phyloP scores from a whole-genome alignment of 352 stramenopile genomes.

The Phytophthora lateralis region DNA sequence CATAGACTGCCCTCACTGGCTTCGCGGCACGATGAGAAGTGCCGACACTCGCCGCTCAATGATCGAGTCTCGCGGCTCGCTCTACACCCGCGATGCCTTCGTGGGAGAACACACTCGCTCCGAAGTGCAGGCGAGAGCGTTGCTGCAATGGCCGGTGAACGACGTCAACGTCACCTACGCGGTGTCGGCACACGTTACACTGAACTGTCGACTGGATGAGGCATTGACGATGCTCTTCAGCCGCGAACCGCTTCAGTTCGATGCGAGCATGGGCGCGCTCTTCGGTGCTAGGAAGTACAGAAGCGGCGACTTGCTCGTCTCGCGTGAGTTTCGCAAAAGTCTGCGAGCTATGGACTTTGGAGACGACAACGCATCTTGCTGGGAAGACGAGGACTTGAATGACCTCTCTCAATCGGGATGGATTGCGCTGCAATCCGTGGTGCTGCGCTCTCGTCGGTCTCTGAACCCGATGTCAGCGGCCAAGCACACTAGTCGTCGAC shows the following conservation, averaged over 20 bases:
- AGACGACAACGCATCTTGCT: slow-evolving; percentile 19
- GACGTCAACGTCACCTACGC: slow-evolving; percentile 58
- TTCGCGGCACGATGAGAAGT: slow-evolving; percentile 6
- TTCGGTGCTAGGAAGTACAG: slow-evolving; percentile 62
- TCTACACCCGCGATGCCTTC: slow-evolving; percentile 24
- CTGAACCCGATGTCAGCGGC: slow-evolving; percentile 40
- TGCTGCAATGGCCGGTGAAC: slow-evolving; percentile 47
- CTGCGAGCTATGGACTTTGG: slow-evolving; percentile 25
- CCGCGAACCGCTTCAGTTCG: slow-evolving; percentile 54
- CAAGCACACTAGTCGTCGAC: slow-evolving; percentile 40
- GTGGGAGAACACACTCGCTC: slow-evolving; percentile 24
- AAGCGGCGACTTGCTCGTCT: slow-evolving; percentile 56
- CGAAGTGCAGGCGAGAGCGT: slow-evolving; percentile 21
- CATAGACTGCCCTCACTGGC: slow-evolving; percentile 20
- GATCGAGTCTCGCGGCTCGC: slow-evolving; percentile 30
- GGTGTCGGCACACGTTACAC: slow-evolving; percentile 54
- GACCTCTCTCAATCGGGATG: slow-evolving; percentile 38
- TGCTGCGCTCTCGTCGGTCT: slow-evolving; percentile 44
- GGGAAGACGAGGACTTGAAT: slow-evolving; percentile 37
- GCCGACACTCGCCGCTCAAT: slow-evolving; percentile 31
- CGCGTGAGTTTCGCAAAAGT: slow-evolving; percentile 39
- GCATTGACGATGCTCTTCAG: slow-evolving; percentile 70
- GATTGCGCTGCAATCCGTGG: slow-evolving; percentile 56
- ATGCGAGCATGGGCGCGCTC: slow-evolving; percentile 60
- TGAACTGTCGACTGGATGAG: slow-evolving; percentile 60